phyloP scores from a whole-genome alignment of 345 rosid genomes.

The Rubroshorea leprosula region DNA sequence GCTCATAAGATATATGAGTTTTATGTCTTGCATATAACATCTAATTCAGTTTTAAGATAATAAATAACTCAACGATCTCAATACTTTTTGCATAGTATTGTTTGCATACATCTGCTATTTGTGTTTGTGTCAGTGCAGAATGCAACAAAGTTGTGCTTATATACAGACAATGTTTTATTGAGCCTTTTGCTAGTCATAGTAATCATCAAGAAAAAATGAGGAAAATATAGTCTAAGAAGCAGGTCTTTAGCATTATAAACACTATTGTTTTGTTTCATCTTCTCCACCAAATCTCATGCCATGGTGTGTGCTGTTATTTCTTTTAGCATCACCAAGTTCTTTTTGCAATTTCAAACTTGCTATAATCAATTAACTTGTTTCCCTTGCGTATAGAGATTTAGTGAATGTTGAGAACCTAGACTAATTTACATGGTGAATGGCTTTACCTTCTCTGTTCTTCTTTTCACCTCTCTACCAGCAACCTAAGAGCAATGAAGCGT shows the following conservation, averaged over 20 bases:
- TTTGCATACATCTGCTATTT: not conserved
- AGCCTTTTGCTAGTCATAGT: too few species aligned
- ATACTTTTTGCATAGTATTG: not conserved
- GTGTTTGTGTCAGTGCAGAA: not conserved
- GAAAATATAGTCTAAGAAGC: too few species aligned
- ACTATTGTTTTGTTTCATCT: too few species aligned
- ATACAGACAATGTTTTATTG: not conserved
- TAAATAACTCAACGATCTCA: too few species aligned
- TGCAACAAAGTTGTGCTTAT: not conserved
- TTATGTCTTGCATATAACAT: not conserved
- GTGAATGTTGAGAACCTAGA: not conserved
- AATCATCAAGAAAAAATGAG: too few species aligned
- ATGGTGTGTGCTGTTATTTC: too few species aligned
- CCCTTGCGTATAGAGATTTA: not conserved
- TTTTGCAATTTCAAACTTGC: too few species aligned
- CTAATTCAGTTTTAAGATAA: not conserved
- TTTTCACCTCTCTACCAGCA: not conserved
- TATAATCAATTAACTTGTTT: not conserved
- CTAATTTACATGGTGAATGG: not conserved
- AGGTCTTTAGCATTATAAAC: too few species aligned
- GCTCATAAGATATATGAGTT: not conserved
- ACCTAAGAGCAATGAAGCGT: not conserved
- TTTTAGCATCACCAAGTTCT: too few species aligned
- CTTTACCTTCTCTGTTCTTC: not conserved
- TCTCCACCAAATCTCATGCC: too few species aligned